Evolutionary conservation across 108 stramenopile species (phyloP).

Genomic region (Cylindrotheca closterium): DNA sequence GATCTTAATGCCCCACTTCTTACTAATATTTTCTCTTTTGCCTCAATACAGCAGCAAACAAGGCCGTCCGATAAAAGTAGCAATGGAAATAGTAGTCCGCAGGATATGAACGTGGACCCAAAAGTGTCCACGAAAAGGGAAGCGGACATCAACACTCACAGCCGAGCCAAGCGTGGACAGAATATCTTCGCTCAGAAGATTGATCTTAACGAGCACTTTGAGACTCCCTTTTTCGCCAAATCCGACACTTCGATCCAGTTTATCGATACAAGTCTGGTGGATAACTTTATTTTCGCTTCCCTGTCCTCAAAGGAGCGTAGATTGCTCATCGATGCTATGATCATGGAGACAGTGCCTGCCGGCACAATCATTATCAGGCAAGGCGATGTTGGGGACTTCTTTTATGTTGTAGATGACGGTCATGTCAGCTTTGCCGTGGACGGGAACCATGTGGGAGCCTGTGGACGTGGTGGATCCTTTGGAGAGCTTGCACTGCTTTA

Average conservation of each 20-base stretch:
- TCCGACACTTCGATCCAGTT: slow-evolving; percentile 74
- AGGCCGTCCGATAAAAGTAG: slow-evolving; percentile 15
- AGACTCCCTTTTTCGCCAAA: slow-evolving; percentile 71
- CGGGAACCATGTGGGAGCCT: slow-evolving; percentile 79
- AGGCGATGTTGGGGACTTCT: slow-evolving; percentile 86
- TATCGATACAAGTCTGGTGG: slow-evolving; percentile 79
- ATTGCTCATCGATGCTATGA: slow-evolving; percentile 87
- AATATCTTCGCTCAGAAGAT: slow-evolving; percentile 86
- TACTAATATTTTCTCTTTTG: slow-evolving; percentile 3
- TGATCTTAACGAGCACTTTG: slow-evolving; percentile 73
- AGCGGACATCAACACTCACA: slow-evolving; percentile 77
- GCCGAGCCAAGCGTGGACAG: slow-evolving; percentile 68
- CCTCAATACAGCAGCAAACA: too few species aligned
- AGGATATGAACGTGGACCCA: slow-evolving; percentile 39
- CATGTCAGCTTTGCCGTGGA: slow-evolving; percentile 86
- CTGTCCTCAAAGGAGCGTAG: slow-evolving; percentile 72
- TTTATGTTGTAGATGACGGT: slow-evolving; percentile 89
- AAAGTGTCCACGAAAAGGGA: slow-evolving; percentile 61
- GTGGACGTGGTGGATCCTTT: slow-evolving; percentile 83
- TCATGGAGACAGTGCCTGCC: slow-evolving; percentile 72
- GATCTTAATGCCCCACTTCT: background rate
- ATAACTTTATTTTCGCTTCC: slow-evolving; percentile 87
- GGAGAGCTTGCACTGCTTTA: slow-evolving; percentile 88
- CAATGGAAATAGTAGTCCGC: slow-evolving; percentile 12
- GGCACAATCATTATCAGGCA: slow-evolving; percentile 89